Evolutionary conservation across 2,329 filamentous ascomycete species (phyloP).

Genomic region (Byssochlamys sp.): DNA sequence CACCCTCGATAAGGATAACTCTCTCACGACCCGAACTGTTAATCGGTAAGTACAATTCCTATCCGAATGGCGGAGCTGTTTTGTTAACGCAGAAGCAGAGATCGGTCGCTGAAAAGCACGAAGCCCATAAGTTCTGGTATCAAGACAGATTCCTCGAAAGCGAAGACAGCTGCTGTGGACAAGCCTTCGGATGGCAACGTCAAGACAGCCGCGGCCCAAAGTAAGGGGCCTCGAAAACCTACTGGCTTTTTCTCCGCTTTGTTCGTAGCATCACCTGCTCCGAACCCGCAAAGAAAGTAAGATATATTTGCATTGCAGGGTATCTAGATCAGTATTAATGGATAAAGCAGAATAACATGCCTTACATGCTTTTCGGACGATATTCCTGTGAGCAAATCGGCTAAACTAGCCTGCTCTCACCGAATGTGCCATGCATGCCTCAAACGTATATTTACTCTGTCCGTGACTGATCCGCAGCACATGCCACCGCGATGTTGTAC

Average conservation of each 20-base stretch:
- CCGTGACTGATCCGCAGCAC: conserved; percentile 63
- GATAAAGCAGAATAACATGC: conserved; percentile 53
- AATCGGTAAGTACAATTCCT: not conserved
- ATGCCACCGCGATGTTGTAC: conserved; percentile 83
- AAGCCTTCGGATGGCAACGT: not conserved
- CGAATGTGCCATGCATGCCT: conserved; percentile 72
- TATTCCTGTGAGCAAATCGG: conserved; percentile 52
- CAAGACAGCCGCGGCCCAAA: not conserved
- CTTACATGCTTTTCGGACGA: conserved; percentile 62
- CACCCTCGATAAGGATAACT: not conserved
- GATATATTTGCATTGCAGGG: conserved; percentile 1
- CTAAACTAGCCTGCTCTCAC: conserved; percentile 67
- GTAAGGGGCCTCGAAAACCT: conserved; percentile 3
- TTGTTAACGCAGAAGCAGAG: not conserved
- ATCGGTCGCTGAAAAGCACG: not conserved
- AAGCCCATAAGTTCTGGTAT: not conserved
- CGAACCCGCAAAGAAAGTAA: conserved; percentile 6
- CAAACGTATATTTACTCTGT: conserved; percentile 63
- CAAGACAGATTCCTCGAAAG: not conserved
- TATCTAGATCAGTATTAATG: conserved; percentile 4
- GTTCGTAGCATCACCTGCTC: conserved; percentile 4
- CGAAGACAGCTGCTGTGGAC: not conserved
- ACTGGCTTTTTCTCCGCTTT: conserved; percentile 4
- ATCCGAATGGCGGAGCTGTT: not conserved
- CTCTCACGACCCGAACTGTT: not conserved